These are phyloP conservation scores for Cladosporium oxysporum DNA, from an alignment of 2,329 filamentous ascomycete genomes.

Conservation along the genomic window DNA sequence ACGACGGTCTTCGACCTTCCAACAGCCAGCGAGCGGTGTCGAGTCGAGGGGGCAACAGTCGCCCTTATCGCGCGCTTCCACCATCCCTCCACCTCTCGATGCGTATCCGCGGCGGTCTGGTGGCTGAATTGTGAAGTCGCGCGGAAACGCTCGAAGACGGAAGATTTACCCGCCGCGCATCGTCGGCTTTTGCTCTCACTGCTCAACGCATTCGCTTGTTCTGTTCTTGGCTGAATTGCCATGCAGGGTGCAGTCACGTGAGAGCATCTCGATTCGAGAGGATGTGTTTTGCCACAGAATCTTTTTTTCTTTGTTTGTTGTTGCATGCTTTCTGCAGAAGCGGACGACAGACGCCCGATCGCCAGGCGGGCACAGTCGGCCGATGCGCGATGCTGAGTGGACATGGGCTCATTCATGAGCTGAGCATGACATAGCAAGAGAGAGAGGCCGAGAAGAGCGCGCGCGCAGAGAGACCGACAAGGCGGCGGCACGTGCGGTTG, in stretches of 20 bases:
- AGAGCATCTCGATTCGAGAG: neutral
- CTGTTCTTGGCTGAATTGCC: slow-evolving; percentile 10
- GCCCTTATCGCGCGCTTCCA: slow-evolving; percentile 13
- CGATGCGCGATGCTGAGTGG: slow-evolving; percentile 9
- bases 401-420: neutral
- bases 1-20: slow-evolving; percentile 1
- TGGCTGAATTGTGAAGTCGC: slow-evolving; percentile 6
- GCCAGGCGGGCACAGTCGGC: neutral
- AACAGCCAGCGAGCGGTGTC: neutral
- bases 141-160: slow-evolving; percentile 5
- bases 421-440: slow-evolving; percentile 18
- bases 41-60: slow-evolving; percentile 7
- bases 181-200: slow-evolving; percentile 13
- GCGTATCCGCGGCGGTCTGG: slow-evolving; percentile 3
- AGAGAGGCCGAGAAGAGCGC: slow-evolving; percentile 7
- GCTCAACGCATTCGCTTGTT: slow-evolving; percentile 11
- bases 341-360: slow-evolving; percentile 2
- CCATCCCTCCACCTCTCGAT: neutral
- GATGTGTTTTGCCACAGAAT: neutral
- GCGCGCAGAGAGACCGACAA: slow-evolving; percentile 4
- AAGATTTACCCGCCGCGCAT: slow-evolving; percentile 17
- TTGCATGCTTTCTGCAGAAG: neutral
- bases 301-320: neutral
- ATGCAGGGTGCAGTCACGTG: slow-evolving; percentile 1
- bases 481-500: slow-evolving; percentile 9